Base-by-base conservation (phyloP, 1,139 yeast species). In the Suhomyces kunorum region DNA sequence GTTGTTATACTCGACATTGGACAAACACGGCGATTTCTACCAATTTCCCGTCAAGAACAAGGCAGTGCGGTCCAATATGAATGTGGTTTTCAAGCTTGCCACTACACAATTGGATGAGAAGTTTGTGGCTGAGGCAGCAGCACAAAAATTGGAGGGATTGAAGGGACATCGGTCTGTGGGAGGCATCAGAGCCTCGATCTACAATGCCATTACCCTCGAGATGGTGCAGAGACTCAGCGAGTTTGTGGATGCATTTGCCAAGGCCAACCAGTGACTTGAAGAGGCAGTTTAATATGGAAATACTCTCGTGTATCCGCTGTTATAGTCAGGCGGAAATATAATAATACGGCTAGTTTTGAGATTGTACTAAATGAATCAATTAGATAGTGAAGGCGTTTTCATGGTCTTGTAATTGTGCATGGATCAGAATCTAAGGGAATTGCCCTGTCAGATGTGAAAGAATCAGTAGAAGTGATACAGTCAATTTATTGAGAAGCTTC, bases 111-210 rank as follows among this genome's bases (percentile, higher is more conserved):
- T 80, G 42, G 96, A 89, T 55, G 74, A 74, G 3, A 68, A 74
- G 48, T 90, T 90, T 64, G 58, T 90, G 46, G 68, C 78, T 46
- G 80, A 74, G 38, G 86, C 88, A 3, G 76, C 66, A 31, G 71
- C 59, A 28, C 71, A 68, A 15, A 58, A 63, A 1, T 71, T 90
- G 48, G 68, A 80, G 11, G 98, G 97, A 4, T 74, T 92, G 55
- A 88, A 90, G 67, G 98, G 98, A 19, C 98, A 92, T 62, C 80
- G 98, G 62, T 87, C 96, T 8, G 98, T 92, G 34, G 98, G 98
- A 34, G 98, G 98, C 28, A 85, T 90, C 68, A 83, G 98, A 64
- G 92, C 95, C 15, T 89, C 97, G 11, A 72, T 89, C 42, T 87
- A 92, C 63, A 92, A 92, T 58, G 97, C 98, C 11, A 87, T 92